Conservation (phyloP, 495 filamentous ascomycete genomes). For the Physcia stellaris region DNA sequence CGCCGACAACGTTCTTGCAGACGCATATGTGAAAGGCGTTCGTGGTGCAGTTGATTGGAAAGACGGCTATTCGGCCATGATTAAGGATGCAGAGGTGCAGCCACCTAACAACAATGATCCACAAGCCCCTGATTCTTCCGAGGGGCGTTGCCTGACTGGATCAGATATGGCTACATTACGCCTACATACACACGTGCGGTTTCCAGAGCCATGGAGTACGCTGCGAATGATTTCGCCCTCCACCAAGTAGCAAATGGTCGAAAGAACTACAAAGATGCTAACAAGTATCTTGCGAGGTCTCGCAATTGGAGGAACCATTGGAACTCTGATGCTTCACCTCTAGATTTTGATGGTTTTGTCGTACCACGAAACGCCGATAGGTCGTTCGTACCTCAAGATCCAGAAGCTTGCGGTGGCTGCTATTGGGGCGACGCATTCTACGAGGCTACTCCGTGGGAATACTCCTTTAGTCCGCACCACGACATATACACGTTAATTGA, state of each 20-base stretch:
- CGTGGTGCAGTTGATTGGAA: slow-evolving; percentile 51
- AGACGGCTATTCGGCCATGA: slow-evolving; percentile 55
- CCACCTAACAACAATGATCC: slow-evolving; percentile 48
- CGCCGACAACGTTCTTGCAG: slow-evolving; percentile 60
- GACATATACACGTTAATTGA: slow-evolving; percentile 48
- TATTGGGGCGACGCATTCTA: slow-evolving; percentile 56
- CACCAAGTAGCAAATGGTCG: no score
- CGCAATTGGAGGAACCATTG: slow-evolving; percentile 64
- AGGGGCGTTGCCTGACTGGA: slow-evolving; percentile 59
- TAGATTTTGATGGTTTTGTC: slow-evolving; percentile 47
- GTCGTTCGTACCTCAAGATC: slow-evolving; percentile 42
- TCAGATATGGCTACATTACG: no score
- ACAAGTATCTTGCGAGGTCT: no score
- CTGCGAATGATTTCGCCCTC: no score
- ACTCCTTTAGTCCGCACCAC: slow-evolving; percentile 55
- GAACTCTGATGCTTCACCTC: slow-evolving; percentile 39
- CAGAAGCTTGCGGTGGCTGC: slow-evolving; percentile 46
- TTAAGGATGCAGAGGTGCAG: slow-evolving; percentile 51
- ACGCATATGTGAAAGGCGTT: slow-evolving; percentile 63
- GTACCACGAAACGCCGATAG: slow-evolving; percentile 43
- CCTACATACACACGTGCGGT: no score
- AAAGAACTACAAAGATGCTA: no score
- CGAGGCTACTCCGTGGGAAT: slow-evolving; percentile 53
- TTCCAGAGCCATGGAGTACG: no score
- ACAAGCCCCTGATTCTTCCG: slow-evolving; percentile 46